Evolutionary conservation across 2,329 filamentous ascomycete species (phyloP), one percentile per base, ranked within the genome.

Genomic region (Drechslerella stenobrocha): DNA sequence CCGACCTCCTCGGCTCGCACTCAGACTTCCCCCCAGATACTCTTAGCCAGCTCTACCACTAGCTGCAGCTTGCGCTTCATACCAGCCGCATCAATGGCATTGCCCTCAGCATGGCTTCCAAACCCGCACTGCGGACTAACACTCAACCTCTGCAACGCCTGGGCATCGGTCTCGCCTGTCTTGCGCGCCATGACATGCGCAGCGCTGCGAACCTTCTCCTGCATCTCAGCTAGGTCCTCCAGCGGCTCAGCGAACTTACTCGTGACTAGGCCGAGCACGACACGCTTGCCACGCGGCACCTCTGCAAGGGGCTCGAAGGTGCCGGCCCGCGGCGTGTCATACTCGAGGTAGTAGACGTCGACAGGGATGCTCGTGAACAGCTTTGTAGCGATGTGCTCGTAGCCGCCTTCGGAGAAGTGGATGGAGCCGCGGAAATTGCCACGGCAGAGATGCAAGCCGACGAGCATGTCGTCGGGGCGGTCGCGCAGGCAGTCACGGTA

Each of bases 61-160:
- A 91, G 77, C 71, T 82, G 79, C 73, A 91, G 77, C 79, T 90
- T 91, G 76, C 82, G 83, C 77, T 83, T 83, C 84, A 90, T 86
- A 69, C 88, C 87, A 45, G 88, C 82, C 70, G 83, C 79, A 20
- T 80, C 82, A 55, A 91, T 79, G 11, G 83, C 81, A 74, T 91
- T 90, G 0, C 87, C 88, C 72, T 82, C 84, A 71, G 86, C 84
- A 74, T 91, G 87, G 32, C 84, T 88, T 32, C 87, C 88, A 75
- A 88, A 88, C 3, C 85, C 86, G 74, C 86, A 88, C 77, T 89
- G 87, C 0, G 87, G 86, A 74, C 84, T 87, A 15, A 89, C 81
- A 56, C 81, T 81, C 47, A 90, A 78, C 71, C 85, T 82, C 76
- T 86, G 81, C 9, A 91, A 78, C 0, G 87, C 87, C 75, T 89